Evolutionary conservation across 148 eudicot genomes (phyloP), one percentile per base, ranked within the genome.

Genomic region (Agrostemma githago): DNA sequence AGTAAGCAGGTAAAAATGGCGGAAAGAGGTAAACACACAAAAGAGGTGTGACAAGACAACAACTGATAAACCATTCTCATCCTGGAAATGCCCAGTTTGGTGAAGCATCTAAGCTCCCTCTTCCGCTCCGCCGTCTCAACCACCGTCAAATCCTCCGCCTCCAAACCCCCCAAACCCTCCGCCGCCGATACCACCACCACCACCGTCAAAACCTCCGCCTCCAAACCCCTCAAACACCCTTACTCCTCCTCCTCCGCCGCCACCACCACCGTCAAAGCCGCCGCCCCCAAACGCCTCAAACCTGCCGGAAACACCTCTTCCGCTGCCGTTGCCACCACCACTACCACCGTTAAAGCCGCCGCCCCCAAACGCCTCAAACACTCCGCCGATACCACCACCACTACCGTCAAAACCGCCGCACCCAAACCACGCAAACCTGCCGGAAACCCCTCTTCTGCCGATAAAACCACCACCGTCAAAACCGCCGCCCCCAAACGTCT

Each of bases 71-170:
- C 71, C 71, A n/a, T 20, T 39, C 21, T 5, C 61, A 3, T 16
- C 61, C 19, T n/a, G 15, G 67, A 78, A 82, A 85, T 85, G 85
- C 78, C 80, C 70, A 64, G 80, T 54, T 40, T 74, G 34, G 64
- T 68, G 4, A 80, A 80, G 68, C 68, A 66, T 3, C 82, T 82
- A 6, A 78, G 79, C 75, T 72, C 80, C 3, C 71, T 83, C 38
- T 79, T 85, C 43, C 74, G 77, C 59, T 48, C 85, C 69, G 82
- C 75, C 82, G 63, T 53, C 16, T 72, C 53, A 51, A 12, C 37
- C 63, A 8, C 74, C 66, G n/a, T 20, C 11, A 37, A 51, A 34
- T n/a, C 5, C 43, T 48, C 41, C 14, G 16, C 0, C 44, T 0
- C 46, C 20, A 19, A 48, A 51, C 3, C 16, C 4, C 4, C 11